Conservation (phyloP, 192 early-diverging fungal genomes). For the Mortierella alpina region DNA sequence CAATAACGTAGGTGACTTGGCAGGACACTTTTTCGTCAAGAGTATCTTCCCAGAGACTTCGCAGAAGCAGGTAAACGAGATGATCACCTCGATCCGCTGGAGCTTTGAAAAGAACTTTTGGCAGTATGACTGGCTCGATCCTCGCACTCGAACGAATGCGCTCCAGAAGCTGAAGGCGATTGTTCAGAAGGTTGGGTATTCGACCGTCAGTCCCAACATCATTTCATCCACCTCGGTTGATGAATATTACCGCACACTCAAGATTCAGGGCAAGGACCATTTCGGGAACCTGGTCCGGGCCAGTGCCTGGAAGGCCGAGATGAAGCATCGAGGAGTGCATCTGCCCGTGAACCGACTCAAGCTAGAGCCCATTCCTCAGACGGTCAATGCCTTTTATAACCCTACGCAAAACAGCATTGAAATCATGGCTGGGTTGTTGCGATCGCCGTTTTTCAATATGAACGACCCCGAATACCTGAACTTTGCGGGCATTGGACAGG, state of each 20-base stretch:
- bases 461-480: constrained; percentile 64
- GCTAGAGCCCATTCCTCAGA: constrained; percentile 56
- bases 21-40: constrained; percentile 54
- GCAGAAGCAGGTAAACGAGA: constrained; percentile 41
- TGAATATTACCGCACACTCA: constrained; percentile 51
- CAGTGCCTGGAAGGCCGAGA: constrained; percentile 1
- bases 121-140: constrained; percentile 56
- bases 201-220: constrained; percentile 42
- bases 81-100: constrained; percentile 51
- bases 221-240: constrained; percentile 53
- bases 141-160: constrained; percentile 42
- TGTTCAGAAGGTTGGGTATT: constrained; percentile 58
- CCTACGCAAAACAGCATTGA: constrained; percentile 21
- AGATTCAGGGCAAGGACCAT: constrained; percentile 33
- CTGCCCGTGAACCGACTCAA: constrained; percentile 29
- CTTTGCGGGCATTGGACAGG: constrained; percentile 70
- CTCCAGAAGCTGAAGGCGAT: constrained; percentile 54
- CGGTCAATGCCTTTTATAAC: constrained; percentile 64
- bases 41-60: constrained; percentile 49
- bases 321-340: constrained; percentile 32
- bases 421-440: constrained; percentile 63
- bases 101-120: constrained; percentile 50
- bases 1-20: constrained; percentile 42
- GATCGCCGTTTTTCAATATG: constrained; percentile 66
- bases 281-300: constrained; percentile 52